Base-by-base conservation (phyloP, 805 yeast species). In the Saturnispora besseyi region DNA sequence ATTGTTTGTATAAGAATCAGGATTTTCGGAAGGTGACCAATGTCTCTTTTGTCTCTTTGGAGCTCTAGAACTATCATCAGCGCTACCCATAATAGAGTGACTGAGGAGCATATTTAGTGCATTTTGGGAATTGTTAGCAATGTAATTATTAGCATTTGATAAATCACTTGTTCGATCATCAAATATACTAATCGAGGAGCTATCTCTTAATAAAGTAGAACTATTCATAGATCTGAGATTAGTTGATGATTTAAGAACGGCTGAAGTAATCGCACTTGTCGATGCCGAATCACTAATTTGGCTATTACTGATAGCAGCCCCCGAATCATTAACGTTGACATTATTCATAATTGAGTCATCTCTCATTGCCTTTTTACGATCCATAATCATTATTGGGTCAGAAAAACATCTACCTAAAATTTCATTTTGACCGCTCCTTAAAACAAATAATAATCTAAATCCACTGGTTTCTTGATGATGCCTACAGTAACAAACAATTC, bases 401-500 rank as follows among this genome's bases (percentile, higher is more conserved):
- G 96, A 79, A 7, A 83, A 64, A 21, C 79, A 79, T 58, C 82
- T 82, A 6, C 90, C 96, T 15, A 91, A 74, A 4, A 88, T 73
- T 24, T 74, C 71, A 22, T 82, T 84, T 8, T 71, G 61, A 50
- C 71, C 62, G 63, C 90, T 81, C 53, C 79, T 82, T 45, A 91
- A 61, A 3, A 84, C 78, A 54, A 87, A 79, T 43, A 87, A 67
- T 37, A 86, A 69, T 60, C 79, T 80, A 70, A 90, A 91, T 1
- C 99, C 99, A 38, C 76, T 76, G n/a, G 82, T 71, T 54, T 90
- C 96, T 56, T 81, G 80, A 66, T 93, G 99, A 66, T 93, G 99
- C 56, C 98, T 79, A 68, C 98, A 93, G 64, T 93, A 91, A 66
- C 99, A 91, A 9, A 91, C 91, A 40, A 93, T 79, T 66, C 99